Evolutionary conservation across 208 protist genomes (phyloP).

Genomic region (Leishmania tropica): DNA sequence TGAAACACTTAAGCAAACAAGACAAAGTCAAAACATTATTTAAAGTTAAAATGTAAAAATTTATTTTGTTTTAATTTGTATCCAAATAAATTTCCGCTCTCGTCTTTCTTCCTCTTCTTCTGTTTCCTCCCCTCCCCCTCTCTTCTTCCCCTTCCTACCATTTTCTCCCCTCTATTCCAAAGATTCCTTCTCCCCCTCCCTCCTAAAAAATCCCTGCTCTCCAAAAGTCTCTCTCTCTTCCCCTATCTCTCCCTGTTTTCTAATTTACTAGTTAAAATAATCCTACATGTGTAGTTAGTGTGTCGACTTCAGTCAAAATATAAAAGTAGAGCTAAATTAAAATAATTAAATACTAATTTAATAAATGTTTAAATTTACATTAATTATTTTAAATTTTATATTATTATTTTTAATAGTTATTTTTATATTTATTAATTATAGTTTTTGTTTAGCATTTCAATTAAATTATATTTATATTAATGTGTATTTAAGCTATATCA

Average conservation of each 20-base stretch:
- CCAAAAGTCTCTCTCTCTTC: constrained; percentile 17
- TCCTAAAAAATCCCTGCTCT: constrained; percentile 20
- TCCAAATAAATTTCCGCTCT: neutral
- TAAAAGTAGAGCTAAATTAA: constrained; percentile 84
- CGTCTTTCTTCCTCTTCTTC: constrained; percentile 34
- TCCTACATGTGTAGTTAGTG: constrained; percentile 76
- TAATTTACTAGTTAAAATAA: constrained; percentile 55
- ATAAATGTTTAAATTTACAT: constrained; percentile 69
- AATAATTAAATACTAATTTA: constrained; percentile 80
- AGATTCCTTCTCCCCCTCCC: constrained; percentile 23
- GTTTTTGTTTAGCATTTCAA: constrained; percentile 75
- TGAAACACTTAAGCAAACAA: constrained; percentile 76
- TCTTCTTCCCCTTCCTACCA: constrained; percentile 15
- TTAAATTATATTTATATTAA: constrained; percentile 76
- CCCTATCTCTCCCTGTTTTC: constrained; percentile 23
- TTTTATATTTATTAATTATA: constrained; percentile 80
- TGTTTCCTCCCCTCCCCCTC: constrained; percentile 18
- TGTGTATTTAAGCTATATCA: constrained; percentile 69
- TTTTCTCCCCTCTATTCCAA: constrained; percentile 20
- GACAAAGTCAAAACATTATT: constrained; percentile 69
- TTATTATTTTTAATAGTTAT: constrained; percentile 59
- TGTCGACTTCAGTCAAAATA: constrained; percentile 62
- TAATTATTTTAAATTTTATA: constrained; percentile 61
- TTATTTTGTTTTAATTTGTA: constrained; percentile 46
- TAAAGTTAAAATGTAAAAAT: constrained; percentile 71